Percentiles rank a stretch among this genome's conserved stretches.
These are phyloP conservation scores for Fusarium denticulatum DNA, from an alignment of 2,329 filamentous ascomycete genomes.

Conservation along the genomic window DNA sequence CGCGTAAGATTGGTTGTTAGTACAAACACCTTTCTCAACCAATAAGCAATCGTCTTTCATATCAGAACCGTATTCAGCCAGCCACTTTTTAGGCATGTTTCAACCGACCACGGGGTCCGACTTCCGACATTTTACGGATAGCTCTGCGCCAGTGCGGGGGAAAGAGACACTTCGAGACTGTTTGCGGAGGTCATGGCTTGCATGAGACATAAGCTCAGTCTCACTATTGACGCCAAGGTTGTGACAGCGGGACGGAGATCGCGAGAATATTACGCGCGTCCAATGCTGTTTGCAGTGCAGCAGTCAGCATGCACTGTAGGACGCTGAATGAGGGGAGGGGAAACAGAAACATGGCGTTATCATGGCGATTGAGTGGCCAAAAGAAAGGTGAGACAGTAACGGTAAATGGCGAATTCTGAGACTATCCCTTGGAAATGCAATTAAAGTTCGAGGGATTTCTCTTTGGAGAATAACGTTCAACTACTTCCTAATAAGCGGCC, in stretches of 20 bases:
- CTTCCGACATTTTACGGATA: background rate
- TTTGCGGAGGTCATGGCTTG: constrained; percentile 1
- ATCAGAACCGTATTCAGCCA: background rate
- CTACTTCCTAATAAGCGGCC: background rate
- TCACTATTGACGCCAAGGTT: background rate
- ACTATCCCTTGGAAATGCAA: background rate
- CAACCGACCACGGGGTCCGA: background rate
- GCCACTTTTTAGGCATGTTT: background rate
- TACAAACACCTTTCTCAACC: background rate
- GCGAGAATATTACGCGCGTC: background rate
- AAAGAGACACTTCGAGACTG: constrained; percentile 1
- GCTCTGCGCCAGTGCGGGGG: background rate
- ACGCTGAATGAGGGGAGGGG: background rate
- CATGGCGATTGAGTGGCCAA: background rate
- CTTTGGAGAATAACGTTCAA: background rate
- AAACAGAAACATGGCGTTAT: background rate
- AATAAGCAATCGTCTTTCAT: background rate
- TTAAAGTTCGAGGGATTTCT: background rate
- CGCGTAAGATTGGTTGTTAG: background rate
- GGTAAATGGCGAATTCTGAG: background rate
- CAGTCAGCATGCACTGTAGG: background rate
- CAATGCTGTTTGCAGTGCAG: background rate
- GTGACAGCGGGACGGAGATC: background rate
- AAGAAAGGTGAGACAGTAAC: background rate
- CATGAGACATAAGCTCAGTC: background rate